Base-by-base conservation (phyloP, 2,329 filamentous ascomycete species). In the Mycosphaerelloides madeirae region DNA sequence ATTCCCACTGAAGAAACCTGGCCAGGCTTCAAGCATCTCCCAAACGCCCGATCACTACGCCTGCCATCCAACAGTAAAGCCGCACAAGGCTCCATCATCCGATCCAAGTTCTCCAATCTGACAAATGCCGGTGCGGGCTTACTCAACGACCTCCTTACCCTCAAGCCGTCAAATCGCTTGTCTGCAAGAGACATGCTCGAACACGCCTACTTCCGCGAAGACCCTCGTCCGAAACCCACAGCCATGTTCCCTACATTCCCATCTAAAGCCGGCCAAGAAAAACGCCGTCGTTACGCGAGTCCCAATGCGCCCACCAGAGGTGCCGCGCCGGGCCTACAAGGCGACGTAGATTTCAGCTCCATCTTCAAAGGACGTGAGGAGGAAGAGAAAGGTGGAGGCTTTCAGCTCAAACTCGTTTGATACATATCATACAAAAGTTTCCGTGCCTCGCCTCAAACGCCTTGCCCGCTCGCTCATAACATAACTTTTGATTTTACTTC, bases 241-340 rank as follows among this genome's bases (percentile, higher is more conserved):
- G 85, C 84, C 58, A 84, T 98, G 83, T 97, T 98, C 63, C 93
- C 93, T 2, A 97, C 93, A 0, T 98, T 97, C 64, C 93, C 93
- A 0, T 93, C 86, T 58, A 96, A 95, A 67, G 93, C 93, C 0
- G 88, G 89, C 1, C 85, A 93, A 72, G 93, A 98, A 73, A 84
- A 83, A 61, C 74, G 89, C 56, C 74, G 87, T 52, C 74, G 79
- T 29, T 74, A 79, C 48, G 80, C 82, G 48, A 90, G 83, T 52
- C 93, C 93, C 1, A 83, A 89, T 65, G 93, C 93, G 6, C 93
- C 93, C 0, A 79, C 78, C 31, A 75, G 91, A 25, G 90, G 89
- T 0, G 81, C 39, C 12, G 60, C 60, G 29, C 59, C 60, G 1
- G 53, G 53, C 1, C 29, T 60, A 35, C 49, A 51, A 18, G 63